Base-by-base conservation (phyloP, 2,329 filamentous ascomycete genomes). In the Endothia cerciana region DNA sequence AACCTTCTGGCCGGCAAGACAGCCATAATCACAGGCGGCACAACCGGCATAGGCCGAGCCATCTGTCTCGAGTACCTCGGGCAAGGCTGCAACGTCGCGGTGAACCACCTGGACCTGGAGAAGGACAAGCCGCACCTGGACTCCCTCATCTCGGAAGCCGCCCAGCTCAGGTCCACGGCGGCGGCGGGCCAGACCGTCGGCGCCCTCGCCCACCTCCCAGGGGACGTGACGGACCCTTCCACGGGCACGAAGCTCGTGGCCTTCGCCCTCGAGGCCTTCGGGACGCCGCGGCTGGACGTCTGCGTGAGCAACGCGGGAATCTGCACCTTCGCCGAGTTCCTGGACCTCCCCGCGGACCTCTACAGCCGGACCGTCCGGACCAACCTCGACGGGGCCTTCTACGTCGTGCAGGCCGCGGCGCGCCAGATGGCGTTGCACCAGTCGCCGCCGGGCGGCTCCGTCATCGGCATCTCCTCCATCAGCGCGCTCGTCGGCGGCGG, bases 221-320 rank as follows among this genome's bases (percentile, higher is more conserved):
- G 94, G 55, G 93, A 97, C 75, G 90, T 97, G 36, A 87, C 90
- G 0, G 84, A 91, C 69, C 89, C 91, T 0, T 85, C 88, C 67
- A 94, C 92, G 0, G 91, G 91, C 10, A 80, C 83, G 53, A 79
- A 84, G 36, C 84, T 97, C 30, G 89, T 97, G 6, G 78, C 81
- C 15, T 82, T 84, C 69, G 89, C 90, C 0, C 89, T 94, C 1
- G 76, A 84, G 65, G 78, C 79, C 65, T 90, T 87, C 74, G 82
- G 83, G 17, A 74, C 79, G 4, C 78, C 79, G 0, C 82, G 87
- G 4, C 79, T 93, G 41, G 90, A 93, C 77, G 82, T 97, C 7
- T 94, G 94, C 77, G 91, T 97, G 36, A 92, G 89, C 76, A 97
- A 97, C 79, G 93, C 93, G 4, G 93, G 93, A 7, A 86, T 97